Evolutionary conservation across 768 basidiomycete genomes (phyloP).

Genomic region (Cantharellus anzutake): DNA sequence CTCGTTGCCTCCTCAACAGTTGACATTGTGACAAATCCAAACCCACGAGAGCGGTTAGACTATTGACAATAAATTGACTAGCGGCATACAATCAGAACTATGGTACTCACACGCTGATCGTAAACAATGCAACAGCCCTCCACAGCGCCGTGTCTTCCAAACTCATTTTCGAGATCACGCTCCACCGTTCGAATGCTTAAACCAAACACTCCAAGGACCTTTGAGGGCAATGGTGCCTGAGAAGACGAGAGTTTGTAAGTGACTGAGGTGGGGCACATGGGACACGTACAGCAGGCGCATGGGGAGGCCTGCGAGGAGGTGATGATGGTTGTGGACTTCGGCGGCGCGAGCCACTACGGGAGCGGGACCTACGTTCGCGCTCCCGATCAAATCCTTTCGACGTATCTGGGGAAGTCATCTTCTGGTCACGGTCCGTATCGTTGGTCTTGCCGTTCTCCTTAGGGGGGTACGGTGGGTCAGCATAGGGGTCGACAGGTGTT

Average conservation of each 20-base stretch:
- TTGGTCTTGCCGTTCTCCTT: neutral
- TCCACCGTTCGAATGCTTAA: conserved; percentile 88
- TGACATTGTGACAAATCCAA: conserved; percentile 93
- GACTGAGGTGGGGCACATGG: conserved; percentile 4
- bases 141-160: conserved; percentile 69
- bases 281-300: conserved; percentile 53
- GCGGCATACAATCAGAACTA: neutral
- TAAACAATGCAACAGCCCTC: conserved; percentile 95
- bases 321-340: conserved; percentile 36
- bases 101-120: conserved; percentile 68
- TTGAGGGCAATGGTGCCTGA: conserved; percentile 72
- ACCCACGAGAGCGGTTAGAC: conserved; percentile 93
- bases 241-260: conserved; percentile 18
- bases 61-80: conserved; percentile 9
- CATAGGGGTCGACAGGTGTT: conserved; percentile 7
- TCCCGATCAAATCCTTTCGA: too few relatives aligned
- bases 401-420: neutral
- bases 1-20: conserved; percentile 70
- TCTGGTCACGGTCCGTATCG: neutral
- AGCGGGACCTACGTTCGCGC: neutral
- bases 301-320: conserved; percentile 40
- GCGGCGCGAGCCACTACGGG: conserved; percentile 13
- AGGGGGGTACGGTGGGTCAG: conserved; percentile 3
- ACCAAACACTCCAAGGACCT: conserved; percentile 95
- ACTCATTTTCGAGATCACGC: conserved; percentile 87